Evolutionary conservation across 805 yeast genomes (phyloP).

Genomic region (Zygoascus biomembranicola): DNA sequence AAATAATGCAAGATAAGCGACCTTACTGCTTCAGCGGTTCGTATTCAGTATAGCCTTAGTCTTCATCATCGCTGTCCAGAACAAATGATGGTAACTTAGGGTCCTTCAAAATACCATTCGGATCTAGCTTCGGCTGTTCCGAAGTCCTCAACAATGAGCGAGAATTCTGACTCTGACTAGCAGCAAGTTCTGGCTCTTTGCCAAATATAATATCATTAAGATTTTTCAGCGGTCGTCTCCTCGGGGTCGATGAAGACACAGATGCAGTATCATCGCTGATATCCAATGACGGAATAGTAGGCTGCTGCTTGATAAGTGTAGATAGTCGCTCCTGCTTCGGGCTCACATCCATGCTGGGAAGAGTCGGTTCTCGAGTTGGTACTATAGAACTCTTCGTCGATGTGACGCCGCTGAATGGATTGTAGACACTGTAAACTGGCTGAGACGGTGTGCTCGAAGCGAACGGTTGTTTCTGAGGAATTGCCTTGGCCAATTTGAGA

Average conservation of each 20-base stretch:
- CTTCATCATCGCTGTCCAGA: not conserved
- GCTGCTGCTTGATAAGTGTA: not conserved
- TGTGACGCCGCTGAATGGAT: not conserved
- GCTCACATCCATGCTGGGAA: not conserved
- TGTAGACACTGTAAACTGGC: not conserved
- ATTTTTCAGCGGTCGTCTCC: not conserved
- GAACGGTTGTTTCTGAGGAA: too few species aligned
- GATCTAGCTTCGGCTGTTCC: not conserved
- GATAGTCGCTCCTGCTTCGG: not conserved
- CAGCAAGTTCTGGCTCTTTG: not conserved
- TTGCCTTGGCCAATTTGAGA: too few species aligned
- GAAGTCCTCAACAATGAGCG: not conserved
- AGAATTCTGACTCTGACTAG: not conserved
- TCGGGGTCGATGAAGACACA: not conserved
- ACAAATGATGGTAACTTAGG: not conserved
- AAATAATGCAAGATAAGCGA: not conserved
- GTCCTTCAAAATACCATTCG: not conserved
- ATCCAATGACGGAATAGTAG: not conserved
- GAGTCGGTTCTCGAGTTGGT: not conserved
- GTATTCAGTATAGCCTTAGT: too few species aligned
- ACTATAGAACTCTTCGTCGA: not conserved
- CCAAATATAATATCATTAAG: not conserved
- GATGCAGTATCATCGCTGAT: not conserved
- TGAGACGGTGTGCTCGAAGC: not conserved
- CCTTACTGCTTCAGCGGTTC: too few species aligned